These are phyloP conservation scores for Phytophthora citricola DNA, from an alignment of 352 stramenopile genomes.

Conservation along the genomic window DNA sequence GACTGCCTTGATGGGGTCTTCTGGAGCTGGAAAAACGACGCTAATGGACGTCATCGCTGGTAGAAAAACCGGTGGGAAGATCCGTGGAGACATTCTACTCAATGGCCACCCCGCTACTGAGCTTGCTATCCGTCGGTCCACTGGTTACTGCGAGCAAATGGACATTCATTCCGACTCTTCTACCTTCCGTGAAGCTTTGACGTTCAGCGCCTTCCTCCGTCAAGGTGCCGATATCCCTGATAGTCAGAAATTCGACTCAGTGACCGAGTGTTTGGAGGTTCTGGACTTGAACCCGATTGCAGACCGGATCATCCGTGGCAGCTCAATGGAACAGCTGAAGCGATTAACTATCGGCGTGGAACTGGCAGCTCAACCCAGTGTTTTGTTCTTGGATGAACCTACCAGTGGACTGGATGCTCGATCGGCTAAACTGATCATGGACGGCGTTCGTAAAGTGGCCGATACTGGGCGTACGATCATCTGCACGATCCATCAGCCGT, in stretches of 20 bases:
- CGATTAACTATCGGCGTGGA: conserved; percentile 27
- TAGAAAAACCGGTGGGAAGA: conserved; percentile 23
- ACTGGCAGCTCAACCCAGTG: conserved; percentile 18
- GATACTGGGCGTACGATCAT: conserved; percentile 13
- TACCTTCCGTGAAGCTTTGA: conserved; percentile 74
- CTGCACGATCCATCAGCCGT: conserved; percentile 16
- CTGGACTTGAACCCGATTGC: conserved; percentile 42
- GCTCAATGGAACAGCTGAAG: conserved; percentile 31
- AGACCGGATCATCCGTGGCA: conserved; percentile 43
- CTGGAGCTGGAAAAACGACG: conserved; percentile 55
- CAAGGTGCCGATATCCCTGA: conserved; percentile 15
- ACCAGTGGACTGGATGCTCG: conserved; percentile 22
- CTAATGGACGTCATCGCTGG: conserved; percentile 30
- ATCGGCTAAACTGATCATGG: conserved; percentile 28
- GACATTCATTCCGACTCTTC: conserved; percentile 82
- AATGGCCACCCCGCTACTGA: conserved; percentile 24
- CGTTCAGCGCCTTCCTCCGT: conserved; percentile 28
- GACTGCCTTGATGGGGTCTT: conserved; percentile 64
- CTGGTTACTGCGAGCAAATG: conserved; percentile 72
- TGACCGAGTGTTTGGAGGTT: conserved; percentile 36
- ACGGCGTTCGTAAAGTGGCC: conserved; percentile 21
- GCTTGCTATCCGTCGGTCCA: conserved; percentile 39
- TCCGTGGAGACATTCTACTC: conserved; percentile 16
- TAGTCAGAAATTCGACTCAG: conserved; percentile 20
- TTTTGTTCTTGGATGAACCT: conserved; percentile 28